Conservation (phyloP, 129 eudicot genomes). For the Lactuca saligna region DNA sequence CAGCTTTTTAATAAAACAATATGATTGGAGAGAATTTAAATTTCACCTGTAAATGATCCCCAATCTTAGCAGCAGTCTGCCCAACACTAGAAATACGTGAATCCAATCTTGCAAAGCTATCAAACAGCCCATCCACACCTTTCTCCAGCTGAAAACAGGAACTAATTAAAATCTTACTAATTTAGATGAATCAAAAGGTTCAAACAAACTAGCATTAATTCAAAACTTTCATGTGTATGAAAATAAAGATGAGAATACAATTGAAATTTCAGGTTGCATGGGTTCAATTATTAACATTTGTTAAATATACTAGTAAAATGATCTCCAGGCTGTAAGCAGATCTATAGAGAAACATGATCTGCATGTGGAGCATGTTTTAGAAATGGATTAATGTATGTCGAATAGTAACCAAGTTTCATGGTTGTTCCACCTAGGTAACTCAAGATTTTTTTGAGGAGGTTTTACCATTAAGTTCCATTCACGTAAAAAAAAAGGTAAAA, state of each 20-base stretch:
- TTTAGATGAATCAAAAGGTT: slow-evolving; percentile 2
- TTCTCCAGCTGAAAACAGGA: slow-evolving; percentile 68
- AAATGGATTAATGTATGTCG: neutral
- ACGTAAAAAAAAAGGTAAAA: no score
- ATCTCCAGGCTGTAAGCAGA: neutral
- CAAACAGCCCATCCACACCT: slow-evolving; percentile 99
- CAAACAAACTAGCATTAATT: slow-evolving; percentile 4
- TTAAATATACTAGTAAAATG: slow-evolving; percentile 10
- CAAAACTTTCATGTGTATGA: neutral
- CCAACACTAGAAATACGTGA: slow-evolving; percentile 99
- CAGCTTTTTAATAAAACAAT: slow-evolving; percentile 6
- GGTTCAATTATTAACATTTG: slow-evolving; percentile 7
- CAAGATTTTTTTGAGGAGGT: no score
- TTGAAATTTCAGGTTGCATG: slow-evolving; percentile 20
- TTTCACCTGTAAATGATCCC: slow-evolving; percentile 97
- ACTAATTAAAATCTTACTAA: slow-evolving; percentile 14
- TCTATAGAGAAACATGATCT: neutral
- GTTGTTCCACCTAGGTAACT: no score
- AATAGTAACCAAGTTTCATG: no score
- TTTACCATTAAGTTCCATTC: no score
- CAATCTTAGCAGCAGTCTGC: slow-evolving; percentile 98
- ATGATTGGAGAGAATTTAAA: slow-evolving; percentile 3
- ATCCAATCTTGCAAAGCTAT: slow-evolving; percentile 93
- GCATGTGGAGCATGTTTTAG: neutral
- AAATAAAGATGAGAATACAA: slow-evolving; percentile 1